Base-by-base conservation (phyloP, 495 filamentous ascomycete species). In the Melanomma pulvis-pyrius region DNA sequence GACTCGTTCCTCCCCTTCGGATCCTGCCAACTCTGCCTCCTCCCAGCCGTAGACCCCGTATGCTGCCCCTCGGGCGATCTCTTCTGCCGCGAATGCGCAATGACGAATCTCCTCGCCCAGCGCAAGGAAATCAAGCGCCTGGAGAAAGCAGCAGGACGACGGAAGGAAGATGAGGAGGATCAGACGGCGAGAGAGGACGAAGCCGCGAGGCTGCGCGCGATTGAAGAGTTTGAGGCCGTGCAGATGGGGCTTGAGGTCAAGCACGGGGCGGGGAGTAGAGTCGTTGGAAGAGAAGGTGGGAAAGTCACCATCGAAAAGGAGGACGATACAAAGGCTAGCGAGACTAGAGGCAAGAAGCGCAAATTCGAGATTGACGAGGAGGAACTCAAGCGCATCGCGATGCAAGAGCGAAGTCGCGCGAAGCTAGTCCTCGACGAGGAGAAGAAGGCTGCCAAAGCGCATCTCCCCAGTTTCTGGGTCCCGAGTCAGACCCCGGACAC, bases 11-110 rank as follows among this genome's bases (percentile, higher is more conserved):
- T 98, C 22, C 87, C 92, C 11, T 97, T 98, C 78, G 92, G 87
- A 36, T 92, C 90, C 6, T 98, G 94, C 79, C 86, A 87, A 56
- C 84, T 98, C 19, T 98, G 94, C 68, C 86, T 98, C 1, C 87
- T 92, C 71, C 87, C 91, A 5, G 89, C 93, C 22, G 87, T 88
- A 19, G 82, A 90, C 29, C 94, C 94, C 0, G 92, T 97, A 15
- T 82, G 84, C 30, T 90, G 87, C 72, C 76, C 86, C 30, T 86
- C 90, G 64, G 94, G 93, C 53, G 92, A 98, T 74, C 83, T 98
- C n/a, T 98, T 98, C 79, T 98, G 94, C 73, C 85, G 92, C 62
- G 94, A 98, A 76, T 98, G 94, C 78, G 92, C 93, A 11, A 86
- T 97, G 28, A 90, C 79, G 71, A 96, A 97, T 74, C 87, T 98